Evolutionary conservation across 1,284 basidiomycete genomes (phyloP), one percentile per base, ranked within the genome.

Genomic region (Garcileccinum viscosum): DNA sequence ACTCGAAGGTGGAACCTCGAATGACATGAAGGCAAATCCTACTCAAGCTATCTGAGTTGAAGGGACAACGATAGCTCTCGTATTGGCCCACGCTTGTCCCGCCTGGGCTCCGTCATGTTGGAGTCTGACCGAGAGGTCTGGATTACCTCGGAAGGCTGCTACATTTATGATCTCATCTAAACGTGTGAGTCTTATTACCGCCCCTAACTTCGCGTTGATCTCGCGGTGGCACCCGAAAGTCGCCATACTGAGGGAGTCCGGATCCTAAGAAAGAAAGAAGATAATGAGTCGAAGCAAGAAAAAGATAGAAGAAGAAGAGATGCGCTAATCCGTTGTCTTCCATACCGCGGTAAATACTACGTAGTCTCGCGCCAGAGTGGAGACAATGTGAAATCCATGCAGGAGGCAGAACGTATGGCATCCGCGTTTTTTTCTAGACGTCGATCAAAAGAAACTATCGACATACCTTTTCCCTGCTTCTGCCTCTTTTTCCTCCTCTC

Each of bases 101-200:
- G 67, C 70, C 72, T 74, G 67, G 61, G 59, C 38, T 47, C 38
- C 47, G 33, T 12, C 50, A 58, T 63, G 37, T 44, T 62, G 38
- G 40, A 30, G 7, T 60, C 38, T n/a, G 50, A 38, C 24, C 22
- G 22, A 40, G 35, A 70, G 37, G 38, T 22, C 63, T 59, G 66
- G 27, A 32, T 33, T 62, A 56, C 64, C 42, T 59, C 30, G 64
- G 65, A 69, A 61, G 40, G 63, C 70, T 65, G 65, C 69, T 65
- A 69, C 63, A 50, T 67, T 67, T 66, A 67, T 67, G 67, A 71
- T 67, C 65, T 79, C 78, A 87, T 80, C 86, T 88, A 84, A 93
- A 93, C 27, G 91, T 92, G 77, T 86, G 83, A 42, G 91, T 89
- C 81, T 88, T 87, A 77, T 93, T 93, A 62, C 92, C 93, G 70